Evolutionary conservation across 139 green algal species (phyloP), one percentile per base, ranked within the genome.

Genomic region (Edaphochlamys debaryana): DNA sequence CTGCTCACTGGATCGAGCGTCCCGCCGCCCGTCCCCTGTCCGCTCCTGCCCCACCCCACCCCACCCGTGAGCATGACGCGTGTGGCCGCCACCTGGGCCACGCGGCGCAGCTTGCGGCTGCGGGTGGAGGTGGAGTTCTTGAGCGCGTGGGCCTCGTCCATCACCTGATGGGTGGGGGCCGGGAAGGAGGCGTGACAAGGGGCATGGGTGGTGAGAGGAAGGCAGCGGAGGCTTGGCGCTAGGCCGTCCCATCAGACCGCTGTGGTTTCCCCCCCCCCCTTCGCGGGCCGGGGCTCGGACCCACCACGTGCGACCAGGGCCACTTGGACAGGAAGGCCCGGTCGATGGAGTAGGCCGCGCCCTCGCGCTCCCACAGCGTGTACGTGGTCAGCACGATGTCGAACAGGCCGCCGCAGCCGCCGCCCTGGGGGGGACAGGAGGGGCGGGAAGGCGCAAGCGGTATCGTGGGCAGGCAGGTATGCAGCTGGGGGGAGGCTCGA

Each of bases 381-480:
- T 98, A 98, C 38, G 88, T 95, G 19, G 92, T 96, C 72, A 98
- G 92, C 90, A 98, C 85, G 37, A 98, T 92, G 73, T 98, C 87
- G 77, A 98, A 98, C 23, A 91, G 90, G 8, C 77, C 77, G 64
- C 77, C 77, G 54, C 45, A 67, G 45, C 64, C 77, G 45, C 45
- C 64, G 36, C 45, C 64, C 77, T 83, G 77, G 27, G 66, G 4
- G 64, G 4, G 45, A 13, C 11, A 9, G 45, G 45, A 13, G 11
- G 45, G 45, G 45, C 45, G 45, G 45, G 45, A 22, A 13, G 45
- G 45, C 45, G 45, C 45, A 13, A 54, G 45, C 11, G 45, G n/a
- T n/a, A n/a, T n/a, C n/a, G n/a, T n/a, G n/a, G n/a, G n/a, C n/a
- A n/a, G n/a, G n/a, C n/a, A n/a, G n/a, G n/a, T n/a, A n/a, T n/a